Evolutionary conservation across 2,329 filamentous ascomycete species (phyloP), one percentile per base, ranked within the genome.

Genomic region (Nigrospora oryzae): DNA sequence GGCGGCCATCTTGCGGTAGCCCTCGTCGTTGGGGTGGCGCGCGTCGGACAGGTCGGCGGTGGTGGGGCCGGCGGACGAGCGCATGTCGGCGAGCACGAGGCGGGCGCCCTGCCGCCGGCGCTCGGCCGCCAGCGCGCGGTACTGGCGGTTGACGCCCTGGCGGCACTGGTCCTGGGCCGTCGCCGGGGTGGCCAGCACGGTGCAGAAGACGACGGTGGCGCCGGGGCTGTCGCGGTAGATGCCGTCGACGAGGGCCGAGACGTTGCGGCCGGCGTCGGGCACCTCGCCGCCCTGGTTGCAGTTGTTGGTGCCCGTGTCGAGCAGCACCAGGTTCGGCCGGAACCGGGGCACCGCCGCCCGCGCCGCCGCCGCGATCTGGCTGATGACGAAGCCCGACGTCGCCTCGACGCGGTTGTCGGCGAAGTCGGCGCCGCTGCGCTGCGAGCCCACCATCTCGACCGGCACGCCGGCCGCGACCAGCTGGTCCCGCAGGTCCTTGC

Each of bases 391-490:
- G 3, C 54, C 54, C 3, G 46, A 42, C 1, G 50, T 53, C 15
- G 51, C 54, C 37, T 56, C 54, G n/a, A 54, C 50, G 10, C 50
- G 42, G 45, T 51, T 50, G 43, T 55, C 46, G 23, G 49, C 36
- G 36, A 56, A 54, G 46, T 42, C 40, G 15, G 50, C 40, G 13
- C 54, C 54, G 39, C 51, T 51, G 37, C 46, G 32, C 16, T 43
- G 44, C 31, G 45, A 46, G 32, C 56, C 56, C 32, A 58, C 56
- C 32, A 51, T 49, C 44, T 54, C 36, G 39, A 64, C 58, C 17
- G 47, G 46, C 57, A 63, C 63, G 30, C 62, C 63, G 16, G 56
- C 53, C n/a, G 49, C 46, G n/a, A 49, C 34, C 33, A 69, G 59
- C 30, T 61, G 52, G 19, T 53, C 44, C 37, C 56, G 58, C 4